Base-by-base conservation (phyloP, 352 stramenopile species). In the Phytophthora pini region DNA sequence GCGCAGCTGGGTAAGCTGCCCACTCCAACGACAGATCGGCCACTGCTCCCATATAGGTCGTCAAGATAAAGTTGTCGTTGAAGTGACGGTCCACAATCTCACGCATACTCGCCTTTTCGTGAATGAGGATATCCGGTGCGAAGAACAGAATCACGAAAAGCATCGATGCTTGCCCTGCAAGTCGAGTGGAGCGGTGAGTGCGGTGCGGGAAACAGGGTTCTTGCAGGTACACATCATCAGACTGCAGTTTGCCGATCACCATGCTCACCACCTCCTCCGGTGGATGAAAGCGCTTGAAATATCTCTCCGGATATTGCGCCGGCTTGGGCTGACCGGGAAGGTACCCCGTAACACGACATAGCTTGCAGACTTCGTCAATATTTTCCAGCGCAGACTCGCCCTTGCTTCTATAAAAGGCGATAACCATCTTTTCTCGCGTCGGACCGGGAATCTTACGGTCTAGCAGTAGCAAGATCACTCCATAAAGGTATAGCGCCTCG, bases 91-190 rank as follows among this genome's bases (percentile, higher is more conserved):
- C 95, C 4, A 98, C 94, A 56, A 98, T 97, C 73, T 98, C 93
- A 41, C 95, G 89, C 89, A 99, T 97, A 52, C 78, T 97, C 41
- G 87, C 80, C 46, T 94, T 90, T 32, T 98, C 92, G 58, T 97
- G 87, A 59, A 97, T 97, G 15, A 98, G 56, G 56, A 97, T 96
- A 27, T 95, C 84, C 0, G 95, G 91, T 10, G 92, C 89, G 57
- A 99, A 98, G 73, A 95, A 98, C 31, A 99, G 62, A 48, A 98
- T 96, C 22, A 98, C 94, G 70, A 98, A 98, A 2, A 99, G 79
- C 89, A 98, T 97, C 15, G 88, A 97, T 20, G 95, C 94, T 60
- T 99, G 96, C 3, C 64, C 74, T 20, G 93, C 89, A 8, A 99
- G 80, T 26, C 93, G 86, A 17, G 89, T 98, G 36, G 89, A 97